Percentiles rank a stretch among this genome's conserved stretches.
These are phyloP conservation scores for Vanrija humicola DNA, from an alignment of 1,284 basidiomycete species.

Conservation along the genomic window DNA sequence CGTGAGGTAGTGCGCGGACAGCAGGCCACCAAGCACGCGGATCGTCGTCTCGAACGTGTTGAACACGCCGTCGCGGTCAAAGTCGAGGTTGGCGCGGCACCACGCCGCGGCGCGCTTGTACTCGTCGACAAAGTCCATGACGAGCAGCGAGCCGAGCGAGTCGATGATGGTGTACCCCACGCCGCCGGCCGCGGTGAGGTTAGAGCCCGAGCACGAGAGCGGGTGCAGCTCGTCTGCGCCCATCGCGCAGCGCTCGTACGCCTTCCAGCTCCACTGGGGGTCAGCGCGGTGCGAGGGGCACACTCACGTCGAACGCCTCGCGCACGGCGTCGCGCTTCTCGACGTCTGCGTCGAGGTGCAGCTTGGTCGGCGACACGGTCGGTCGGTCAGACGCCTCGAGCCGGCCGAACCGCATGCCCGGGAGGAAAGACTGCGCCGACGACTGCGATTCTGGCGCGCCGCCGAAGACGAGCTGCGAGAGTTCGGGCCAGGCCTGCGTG, in stretches of 20 bases:
- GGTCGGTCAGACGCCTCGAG: conserved; percentile 16
- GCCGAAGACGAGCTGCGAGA: neutral
- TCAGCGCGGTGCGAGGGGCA: neutral
- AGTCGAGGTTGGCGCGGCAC: conserved; percentile 66
- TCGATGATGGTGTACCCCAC: conserved; percentile 83
- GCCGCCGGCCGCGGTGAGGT: conserved; percentile 68
- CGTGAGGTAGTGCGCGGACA: conserved; percentile 72
- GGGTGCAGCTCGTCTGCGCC: conserved; percentile 83
- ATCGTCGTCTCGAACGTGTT: conserved; percentile 93
- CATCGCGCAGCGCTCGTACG: conserved; percentile 82
- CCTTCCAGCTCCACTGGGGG: conserved; percentile 67
- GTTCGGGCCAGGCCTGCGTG: neutral
- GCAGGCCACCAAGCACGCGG: conserved; percentile 72
- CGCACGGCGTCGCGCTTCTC: conserved; percentile 65
- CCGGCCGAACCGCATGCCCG: conserved; percentile 9
- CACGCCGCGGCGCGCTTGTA: conserved; percentile 73
- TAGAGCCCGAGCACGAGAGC: conserved; percentile 65
- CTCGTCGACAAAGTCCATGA: conserved; percentile 78
- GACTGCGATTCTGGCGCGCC: neutral
- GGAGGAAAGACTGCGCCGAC: neutral
- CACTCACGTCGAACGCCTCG: conserved; percentile 68
- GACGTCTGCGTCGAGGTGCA: conserved; percentile 55
- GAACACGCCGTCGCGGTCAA: conserved; percentile 74
- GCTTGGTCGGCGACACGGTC: neutral
- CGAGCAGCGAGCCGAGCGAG: conserved; percentile 77